A percentile compares a stretch with the other conserved stretches of the same genome.
Conservation (phyloP, 768 basidiomycete species). For the Lactifluus hygrophoroides region DNA sequence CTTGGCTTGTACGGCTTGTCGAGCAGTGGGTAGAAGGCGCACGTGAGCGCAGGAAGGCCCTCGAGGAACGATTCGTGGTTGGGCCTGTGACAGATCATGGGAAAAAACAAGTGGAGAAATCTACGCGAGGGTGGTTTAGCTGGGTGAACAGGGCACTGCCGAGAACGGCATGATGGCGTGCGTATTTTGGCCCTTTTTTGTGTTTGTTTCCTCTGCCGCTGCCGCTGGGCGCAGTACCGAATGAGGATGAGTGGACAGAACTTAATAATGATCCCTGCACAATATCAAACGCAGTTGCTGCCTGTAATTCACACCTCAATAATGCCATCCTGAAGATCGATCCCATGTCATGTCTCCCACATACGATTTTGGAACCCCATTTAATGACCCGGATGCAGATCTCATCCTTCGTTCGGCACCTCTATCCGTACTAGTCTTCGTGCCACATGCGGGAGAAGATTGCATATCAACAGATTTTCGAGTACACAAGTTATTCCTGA, state of each 20-base stretch:
- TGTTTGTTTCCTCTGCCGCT: not conserved
- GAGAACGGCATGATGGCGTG: not conserved
- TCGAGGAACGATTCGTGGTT: conserved; percentile 20
- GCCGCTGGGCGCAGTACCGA: not conserved
- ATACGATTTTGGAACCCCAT: conserved; percentile 30
- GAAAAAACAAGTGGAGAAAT: not conserved
- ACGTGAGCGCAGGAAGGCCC: conserved; percentile 2
- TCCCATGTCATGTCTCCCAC: not conserved
- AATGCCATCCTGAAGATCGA: not conserved
- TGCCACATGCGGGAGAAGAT: not conserved
- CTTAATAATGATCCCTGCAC: not conserved
- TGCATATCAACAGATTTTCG: not conserved
- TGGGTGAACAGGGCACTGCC: conserved; percentile 1
- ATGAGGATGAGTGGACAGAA: not conserved
- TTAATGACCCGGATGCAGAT: conserved; percentile 38
- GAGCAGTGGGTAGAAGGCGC: conserved; percentile 31
- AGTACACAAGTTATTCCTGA: conserved; percentile 2
- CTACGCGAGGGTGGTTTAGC: conserved; percentile 1
- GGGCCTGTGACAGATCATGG: conserved; percentile 6
- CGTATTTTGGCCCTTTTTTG: too few species aligned
- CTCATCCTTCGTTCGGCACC: conserved; percentile 1
- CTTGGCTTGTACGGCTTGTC: conserved; percentile 37
- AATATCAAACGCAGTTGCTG: too few species aligned
- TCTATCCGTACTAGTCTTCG: not conserved
- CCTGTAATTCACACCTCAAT: not conserved